Conservation (phyloP, 2,329 filamentous ascomycete species). For the Stagonosporopsis rhizophila region DNA sequence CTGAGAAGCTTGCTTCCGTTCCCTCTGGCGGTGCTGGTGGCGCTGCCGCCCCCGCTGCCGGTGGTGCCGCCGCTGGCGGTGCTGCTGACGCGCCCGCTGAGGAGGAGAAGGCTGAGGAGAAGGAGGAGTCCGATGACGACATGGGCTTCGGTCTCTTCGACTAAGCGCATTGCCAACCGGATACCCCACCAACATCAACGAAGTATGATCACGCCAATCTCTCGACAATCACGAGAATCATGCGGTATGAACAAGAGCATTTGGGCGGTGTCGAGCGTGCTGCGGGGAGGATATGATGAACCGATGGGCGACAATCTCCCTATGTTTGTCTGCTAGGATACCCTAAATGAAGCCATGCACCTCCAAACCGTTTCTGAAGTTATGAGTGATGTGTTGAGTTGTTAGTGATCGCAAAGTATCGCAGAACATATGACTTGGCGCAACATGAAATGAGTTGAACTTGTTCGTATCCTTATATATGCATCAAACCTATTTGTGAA, state of each 20-base stretch:
- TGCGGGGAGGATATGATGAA: conserved; percentile 34
- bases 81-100: conserved; percentile 57
- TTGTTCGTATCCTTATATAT: not conserved
- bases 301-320: conserved; percentile 26
- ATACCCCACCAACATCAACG: conserved; percentile 28
- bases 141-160: conserved; percentile 80
- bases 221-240: conserved; percentile 41
- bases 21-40: conserved; percentile 86
- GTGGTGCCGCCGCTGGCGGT: conserved; percentile 71
- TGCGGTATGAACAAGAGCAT: conserved; percentile 40
- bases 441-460: no score
- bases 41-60: conserved; percentile 66
- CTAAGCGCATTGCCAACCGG: conserved; percentile 50
- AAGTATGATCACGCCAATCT: conserved; percentile 40
- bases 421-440: no score
- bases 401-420: not conserved
- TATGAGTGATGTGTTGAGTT: not conserved
- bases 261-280: conserved; percentile 49
- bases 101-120: conserved; percentile 75
- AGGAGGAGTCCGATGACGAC: conserved; percentile 76
- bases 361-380: conserved; percentile 18
- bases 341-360: conserved; percentile 49
- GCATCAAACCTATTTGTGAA: no score
- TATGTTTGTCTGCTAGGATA: conserved; percentile 36
- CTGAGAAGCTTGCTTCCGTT: conserved; percentile 94